Base-by-base conservation (phyloP, 1,284 basidiomycete genomes). In the Ceratobasidium sp. region DNA sequence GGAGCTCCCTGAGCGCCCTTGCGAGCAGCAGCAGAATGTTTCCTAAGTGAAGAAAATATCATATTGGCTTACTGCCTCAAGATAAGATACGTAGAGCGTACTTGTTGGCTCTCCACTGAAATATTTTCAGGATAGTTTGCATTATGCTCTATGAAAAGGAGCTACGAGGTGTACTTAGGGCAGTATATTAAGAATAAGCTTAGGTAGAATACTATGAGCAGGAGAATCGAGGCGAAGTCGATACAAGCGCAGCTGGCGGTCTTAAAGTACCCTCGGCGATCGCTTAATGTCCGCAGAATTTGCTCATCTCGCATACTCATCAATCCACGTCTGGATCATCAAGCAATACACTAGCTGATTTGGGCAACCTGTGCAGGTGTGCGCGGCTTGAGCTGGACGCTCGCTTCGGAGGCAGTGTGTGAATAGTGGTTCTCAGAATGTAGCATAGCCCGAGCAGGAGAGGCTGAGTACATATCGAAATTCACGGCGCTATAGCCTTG, bases 91-190 rank as follows among this genome's bases (percentile, higher is more conserved):
- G 33, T 33, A 33, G 33, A 33, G 33, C 83, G 42, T 23, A 42
- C 61, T 83, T 83, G 9, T 51, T 53, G 51, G 49, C 6, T n/a
- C 26, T 33, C 40, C 13, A 10, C 26, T 63, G 28, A 40, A 63
- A 63, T 1, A 40, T 33, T 13, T 63, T 33, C 13, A 51, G 49
- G n/a, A 63, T 33, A 3, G 40, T 4, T 20, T 40, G 28, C 60
- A 63, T 63, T 2, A 33, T 33, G 33, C 33, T 33, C 33, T 33
- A 33, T 33, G 33, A 33, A 33, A 33, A 33, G 33, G 33, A 33
- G 33, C 33, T 33, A 33, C 33, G 33, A 33, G 33, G 33, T 33
- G 33, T 33, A 33, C 33, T 33, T 33, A 33, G 1, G 33, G 33
- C 33, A 33, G 33, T 1, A 33, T 33, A 33, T 33, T 33, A 33